Evolutionary conservation across 1,284 basidiomycete genomes (phyloP), one percentile per base, ranked within the genome.

Genomic region (Lignosus rhinocerotis): DNA sequence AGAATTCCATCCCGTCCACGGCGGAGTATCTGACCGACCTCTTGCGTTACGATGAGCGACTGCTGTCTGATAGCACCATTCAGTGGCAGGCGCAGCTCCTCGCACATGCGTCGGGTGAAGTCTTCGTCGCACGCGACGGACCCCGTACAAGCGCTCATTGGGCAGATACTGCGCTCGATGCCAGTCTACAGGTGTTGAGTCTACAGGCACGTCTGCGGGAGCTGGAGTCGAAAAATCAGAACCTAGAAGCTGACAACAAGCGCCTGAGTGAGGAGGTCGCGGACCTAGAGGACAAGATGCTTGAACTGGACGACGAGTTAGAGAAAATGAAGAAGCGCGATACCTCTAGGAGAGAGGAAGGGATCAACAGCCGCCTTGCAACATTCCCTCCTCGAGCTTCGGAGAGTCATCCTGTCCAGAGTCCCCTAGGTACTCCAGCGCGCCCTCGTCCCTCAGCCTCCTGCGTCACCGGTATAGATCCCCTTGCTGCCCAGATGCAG

Each of bases 81-180:
- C 79, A 81, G 58, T 89, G 86, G 85, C 81, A 89, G 62, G 81
- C 83, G 0, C 83, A 87, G 58, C 78, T 88, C 10, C 75, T 86
- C 36, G 72, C 76, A 2, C 78, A 87, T 56, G 86, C 79, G 61
- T 86, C 83, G 0, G 84, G 80, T 0, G 80, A 88, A 57, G 69
- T 83, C 44, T 80, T 85, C 56, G 66, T 78, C 9, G 72, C 78
- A 0, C 70, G 70, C 10, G 54, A 61, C 14, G 45, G 25, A 46
- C 39, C 60, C 10, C 54, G 59, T 14, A 65, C 63, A 31, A 55
- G 68, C 30, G 45, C 57, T 2, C 67, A 70, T 9, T 58, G 73
- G 69, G 72, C 63, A 47, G 67, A 77, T 25, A 67, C 73, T 0
- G 67, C 84, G 9, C 67, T 82, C 1, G 76, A 80, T 31, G 75